Base-by-base conservation (phyloP, 1,139 yeast species). In the Zygoascus sp. region DNA sequence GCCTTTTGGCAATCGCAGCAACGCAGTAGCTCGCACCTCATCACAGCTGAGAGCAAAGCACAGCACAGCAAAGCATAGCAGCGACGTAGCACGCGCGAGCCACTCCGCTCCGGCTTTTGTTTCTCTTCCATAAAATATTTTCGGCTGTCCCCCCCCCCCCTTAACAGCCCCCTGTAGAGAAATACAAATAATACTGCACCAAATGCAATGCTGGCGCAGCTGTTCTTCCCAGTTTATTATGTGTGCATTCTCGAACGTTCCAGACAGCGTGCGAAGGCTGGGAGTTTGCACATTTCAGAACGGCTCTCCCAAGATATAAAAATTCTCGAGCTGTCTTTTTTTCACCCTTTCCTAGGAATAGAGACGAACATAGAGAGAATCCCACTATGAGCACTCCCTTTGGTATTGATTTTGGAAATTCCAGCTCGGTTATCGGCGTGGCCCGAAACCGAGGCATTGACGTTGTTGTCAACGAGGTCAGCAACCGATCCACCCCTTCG, bases 371-470 rank as follows among this genome's bases (percentile, higher is more conserved):
- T 19, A 41, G 11, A 20, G 30, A 30, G 15, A 22, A 19, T 9
- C 32, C 21, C 30, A 72, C 58, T 44, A 82, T 82, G 86, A 81
- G 87, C 69, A 81, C 87, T 68, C 97, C 97, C 71, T 87, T 92
- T 65, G 98, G 98, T 76, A 84, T 92, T 72, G 99, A 92, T 81
- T 83, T 92, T 68, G 99, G 99, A 75, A 89, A 89, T 75, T 77
- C 80, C 76, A 86, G 79, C 54, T 81, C 95, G 55, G 97, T 90
- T 59, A 79, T 92, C 66, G 97, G 97, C 42, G 95, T 95, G 67
- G 98, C 98, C 55, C 86, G 95, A 70, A 92, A 92, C 80, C 83
- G 97, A 76, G 97, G 97, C 66, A 92, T 94, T 68, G 98, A 92
- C 70, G 83, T 94, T 63, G 87, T 92, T 62, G 97, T 92, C 74